Evolutionary conservation across 2,329 filamentous ascomycete genomes (phyloP).

Genomic region (Alternaria arborescens): DNA sequence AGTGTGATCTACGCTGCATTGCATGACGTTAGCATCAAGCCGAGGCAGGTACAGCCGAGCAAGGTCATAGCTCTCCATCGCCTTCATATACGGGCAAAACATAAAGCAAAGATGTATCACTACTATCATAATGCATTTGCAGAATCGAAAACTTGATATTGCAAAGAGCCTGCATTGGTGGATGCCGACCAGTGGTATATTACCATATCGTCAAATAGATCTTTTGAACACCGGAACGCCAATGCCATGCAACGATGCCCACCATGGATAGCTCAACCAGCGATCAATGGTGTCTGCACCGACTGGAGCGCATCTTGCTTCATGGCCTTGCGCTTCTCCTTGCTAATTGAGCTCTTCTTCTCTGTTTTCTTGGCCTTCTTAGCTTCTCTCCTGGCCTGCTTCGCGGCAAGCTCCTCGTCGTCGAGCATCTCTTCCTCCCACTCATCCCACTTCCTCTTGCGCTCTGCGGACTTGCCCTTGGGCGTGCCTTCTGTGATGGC

Average conservation of each 20-base stretch:
- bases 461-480: slow-evolving; percentile 39
- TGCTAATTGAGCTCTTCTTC: slow-evolving; percentile 49
- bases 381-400: slow-evolving; percentile 54
- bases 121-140: neutral
- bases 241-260: slow-evolving; percentile 18
- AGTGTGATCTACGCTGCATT: slow-evolving; percentile 19
- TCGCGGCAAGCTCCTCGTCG: slow-evolving; percentile 45
- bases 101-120: neutral
- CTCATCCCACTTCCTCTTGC: slow-evolving; percentile 51
- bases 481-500: slow-evolving; percentile 35
- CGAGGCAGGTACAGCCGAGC: slow-evolving; percentile 23
- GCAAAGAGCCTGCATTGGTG: slow-evolving; percentile 1
- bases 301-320: slow-evolving; percentile 59
- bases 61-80: slow-evolving; percentile 14
- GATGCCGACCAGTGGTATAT: slow-evolving; percentile 21
- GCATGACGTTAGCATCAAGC: slow-evolving; percentile 31
- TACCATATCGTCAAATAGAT: slow-evolving; percentile 22
- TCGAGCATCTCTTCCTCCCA: slow-evolving; percentile 51
- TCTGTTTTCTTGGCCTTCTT: slow-evolving; percentile 58
- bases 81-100: neutral
- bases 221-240: slow-evolving; percentile 34
- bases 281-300: slow-evolving; percentile 49
- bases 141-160: neutral
- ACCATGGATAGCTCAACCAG: slow-evolving; percentile 9
- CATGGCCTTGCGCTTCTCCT: slow-evolving; percentile 59